phyloP scores from a whole-genome alignment of 1,139 yeast species.

The Hyphopichia khmerensis region DNA sequence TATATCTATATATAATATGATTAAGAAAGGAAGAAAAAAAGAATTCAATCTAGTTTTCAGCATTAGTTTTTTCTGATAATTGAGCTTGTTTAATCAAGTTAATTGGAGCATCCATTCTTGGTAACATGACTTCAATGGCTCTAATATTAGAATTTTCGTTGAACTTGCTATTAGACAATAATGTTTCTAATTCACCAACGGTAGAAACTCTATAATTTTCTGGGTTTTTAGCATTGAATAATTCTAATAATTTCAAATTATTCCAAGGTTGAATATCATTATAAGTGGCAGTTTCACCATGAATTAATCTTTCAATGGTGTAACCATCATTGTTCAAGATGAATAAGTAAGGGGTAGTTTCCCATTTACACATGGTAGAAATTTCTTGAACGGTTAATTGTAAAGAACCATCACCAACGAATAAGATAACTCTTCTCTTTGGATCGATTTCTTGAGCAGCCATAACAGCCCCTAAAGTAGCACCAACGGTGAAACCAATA shows the following conservation, averaged over 20 bases:
- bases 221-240: conserved; percentile 68
- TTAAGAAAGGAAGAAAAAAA: background rate
- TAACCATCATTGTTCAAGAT: conserved; percentile 85
- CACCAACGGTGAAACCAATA: conserved; percentile 85
- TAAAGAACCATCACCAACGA: conserved; percentile 88
- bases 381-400: conserved; percentile 88
- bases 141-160: conserved; percentile 64
- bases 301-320: conserved; percentile 86
- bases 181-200: conserved; percentile 63
- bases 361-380: conserved; percentile 80
- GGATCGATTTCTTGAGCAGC: conserved; percentile 78
- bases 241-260: conserved; percentile 63
- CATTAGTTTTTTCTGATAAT: conserved; percentile 68
- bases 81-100: conserved; percentile 73
- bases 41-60: conserved; percentile 18
- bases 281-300: conserved; percentile 73
- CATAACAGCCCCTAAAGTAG: conserved; percentile 80
- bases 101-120: conserved; percentile 78
- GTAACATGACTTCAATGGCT: conserved; percentile 76
- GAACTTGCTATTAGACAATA: conserved; percentile 56
- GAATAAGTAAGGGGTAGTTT: conserved; percentile 75
- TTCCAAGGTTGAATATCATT: conserved; percentile 85
- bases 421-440: conserved; percentile 69
- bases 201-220: conserved; percentile 58
- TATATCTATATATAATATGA: background rate